Base-by-base conservation (phyloP, 495 filamentous ascomycete species). In the Penicillium silybi region DNA sequence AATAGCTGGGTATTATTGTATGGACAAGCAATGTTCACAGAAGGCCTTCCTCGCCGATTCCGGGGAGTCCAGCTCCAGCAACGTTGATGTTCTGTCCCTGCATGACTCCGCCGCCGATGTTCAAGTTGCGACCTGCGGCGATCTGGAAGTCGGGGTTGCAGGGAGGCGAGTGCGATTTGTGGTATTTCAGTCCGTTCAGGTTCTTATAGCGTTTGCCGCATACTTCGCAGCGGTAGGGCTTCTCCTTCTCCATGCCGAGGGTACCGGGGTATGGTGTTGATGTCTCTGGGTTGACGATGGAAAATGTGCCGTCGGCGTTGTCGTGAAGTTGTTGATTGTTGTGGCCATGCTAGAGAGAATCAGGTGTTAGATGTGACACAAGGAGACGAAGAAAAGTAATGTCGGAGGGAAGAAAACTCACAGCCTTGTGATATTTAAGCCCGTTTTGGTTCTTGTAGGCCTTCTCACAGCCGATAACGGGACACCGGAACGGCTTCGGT, bases 141-240 rank as follows among this genome's bases (percentile, higher is more conserved):
- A 76, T 64, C 48, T 76, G 73, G 58, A 77, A 71, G 39, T 80
- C 79, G 5, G 73, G 70, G 54, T 75, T 75, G 63, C 88, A 92
- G 51, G 82, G 80, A n/a, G 85, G 86, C 11, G 87, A 89, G 61
- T 92, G 88, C 50, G 85, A 84, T 65, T 90, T 90, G 75, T 92
- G 88, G 61, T 95, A 95, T 82, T 95, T 95, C 13, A 95, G 80
- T 13, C 90, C 90, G 65, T 99, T 99, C 44, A 99, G 70, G 64
- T 99, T 99, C 84, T 99, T 99, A 76, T 99, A 99, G 20, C 93
- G 85, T 75, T 99, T 99, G 56, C 93, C 92, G 63, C 93, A 99
- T 15, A 89, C 83, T 44, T 97, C 90, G 69, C 93, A 99, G 63
- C 89, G 88, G 71, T 97, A 97, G 6, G 93, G 93, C 70, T 99